phyloP scores from a whole-genome alignment of 331 rosid species.

The Prunus yedoensis region DNA sequence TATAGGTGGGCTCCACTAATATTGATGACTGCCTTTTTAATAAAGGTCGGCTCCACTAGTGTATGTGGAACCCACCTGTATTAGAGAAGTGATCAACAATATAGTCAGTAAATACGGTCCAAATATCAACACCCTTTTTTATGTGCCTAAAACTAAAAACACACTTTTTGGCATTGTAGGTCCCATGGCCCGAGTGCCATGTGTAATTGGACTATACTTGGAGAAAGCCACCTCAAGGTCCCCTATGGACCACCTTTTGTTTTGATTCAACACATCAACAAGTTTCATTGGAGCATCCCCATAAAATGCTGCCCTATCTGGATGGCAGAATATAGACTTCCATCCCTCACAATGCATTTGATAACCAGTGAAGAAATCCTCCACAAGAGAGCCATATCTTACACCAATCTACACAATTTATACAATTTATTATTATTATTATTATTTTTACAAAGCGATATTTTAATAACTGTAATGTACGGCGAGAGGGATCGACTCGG shows the following conservation, averaged over 20 bases:
- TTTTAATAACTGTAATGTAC: too few relatives aligned
- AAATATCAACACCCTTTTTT: too few relatives aligned
- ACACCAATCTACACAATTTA: conserved; percentile 30
- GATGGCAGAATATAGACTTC: conserved; percentile 39
- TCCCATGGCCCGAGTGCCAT: conserved; percentile 30
- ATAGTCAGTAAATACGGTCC: too few relatives aligned
- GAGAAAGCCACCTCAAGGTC: conserved; percentile 32
- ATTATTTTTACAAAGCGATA: too few relatives aligned
- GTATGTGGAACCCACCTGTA: too few relatives aligned
- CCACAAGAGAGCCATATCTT: conserved; percentile 42
- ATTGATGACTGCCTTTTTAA: too few relatives aligned
- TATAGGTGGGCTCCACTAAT: too few relatives aligned
- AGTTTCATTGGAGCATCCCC: conserved; percentile 42
- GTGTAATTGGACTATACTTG: conserved; percentile 26
- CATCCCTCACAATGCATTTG: conserved; percentile 38
- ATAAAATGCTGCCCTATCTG: conserved; percentile 35
- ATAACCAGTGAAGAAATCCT: conserved; percentile 37
- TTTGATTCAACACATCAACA: conserved; percentile 34
- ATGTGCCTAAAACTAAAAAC: too few relatives aligned
- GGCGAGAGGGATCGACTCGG: background rate
- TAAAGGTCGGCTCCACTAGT: too few relatives aligned
- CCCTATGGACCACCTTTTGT: conserved; percentile 40
- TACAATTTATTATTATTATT: background rate
- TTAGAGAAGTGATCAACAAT: too few relatives aligned
- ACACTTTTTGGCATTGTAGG: background rate